Conservation (phyloP, 768 basidiomycete species). For the Tulasnella calospora region DNA sequence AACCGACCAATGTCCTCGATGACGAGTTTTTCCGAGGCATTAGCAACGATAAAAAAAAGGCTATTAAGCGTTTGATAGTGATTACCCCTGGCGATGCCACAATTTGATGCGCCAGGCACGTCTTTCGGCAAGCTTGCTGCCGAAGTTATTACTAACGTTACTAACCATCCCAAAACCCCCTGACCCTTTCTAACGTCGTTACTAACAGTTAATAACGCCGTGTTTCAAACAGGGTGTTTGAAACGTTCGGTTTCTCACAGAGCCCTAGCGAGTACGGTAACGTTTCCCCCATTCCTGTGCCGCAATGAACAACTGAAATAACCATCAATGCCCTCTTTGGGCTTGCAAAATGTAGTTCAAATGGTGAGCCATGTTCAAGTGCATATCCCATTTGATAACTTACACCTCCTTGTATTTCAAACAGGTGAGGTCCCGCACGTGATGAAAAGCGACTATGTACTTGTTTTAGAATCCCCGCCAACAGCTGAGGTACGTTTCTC, state of each 20-base stretch:
- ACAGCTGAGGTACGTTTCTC: too few species aligned
- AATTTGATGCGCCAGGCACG: neutral
- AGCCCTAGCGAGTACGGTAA: too few species aligned
- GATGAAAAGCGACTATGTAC: too few species aligned
- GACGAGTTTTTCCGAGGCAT: neutral
- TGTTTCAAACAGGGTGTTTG: neutral
- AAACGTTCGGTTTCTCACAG: neutral
- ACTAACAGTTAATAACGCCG: neutral
- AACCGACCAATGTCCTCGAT: neutral
- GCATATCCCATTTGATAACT: too few species aligned
- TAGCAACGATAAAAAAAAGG: neutral
- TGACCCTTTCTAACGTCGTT: neutral
- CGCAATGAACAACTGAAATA: too few species aligned
- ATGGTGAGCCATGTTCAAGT: too few species aligned
- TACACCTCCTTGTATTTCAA: too few species aligned
- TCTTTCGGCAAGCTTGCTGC: neutral
- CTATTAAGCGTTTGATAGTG: neutral
- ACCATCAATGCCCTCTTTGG: too few species aligned
- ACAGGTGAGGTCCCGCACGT: too few species aligned
- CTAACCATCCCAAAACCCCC: neutral
- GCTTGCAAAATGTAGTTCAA: too few species aligned
- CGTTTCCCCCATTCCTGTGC: too few species aligned
- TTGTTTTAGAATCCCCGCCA: too few species aligned
- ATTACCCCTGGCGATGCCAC: neutral
- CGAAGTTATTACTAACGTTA: neutral